Percentiles rank a stretch among this genome's conserved stretches.
These are phyloP conservation scores for Lasiosphaeria ovina DNA, from an alignment of 495 filamentous ascomycete species.

Conservation along the genomic window DNA sequence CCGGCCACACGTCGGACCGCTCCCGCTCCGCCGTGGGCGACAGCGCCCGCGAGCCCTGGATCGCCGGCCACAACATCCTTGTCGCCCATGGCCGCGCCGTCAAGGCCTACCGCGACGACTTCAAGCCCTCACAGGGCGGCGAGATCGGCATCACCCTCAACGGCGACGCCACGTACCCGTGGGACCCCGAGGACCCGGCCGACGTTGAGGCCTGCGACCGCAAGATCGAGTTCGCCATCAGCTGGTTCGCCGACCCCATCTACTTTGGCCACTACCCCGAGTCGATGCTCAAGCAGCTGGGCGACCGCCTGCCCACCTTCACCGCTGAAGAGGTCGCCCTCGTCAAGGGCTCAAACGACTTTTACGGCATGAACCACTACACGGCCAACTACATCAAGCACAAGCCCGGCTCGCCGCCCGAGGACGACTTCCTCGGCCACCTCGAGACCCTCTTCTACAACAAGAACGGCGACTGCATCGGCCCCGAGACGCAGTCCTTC, in stretches of 20 bases:
- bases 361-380: slow-evolving; percentile 86
- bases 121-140: slow-evolving; percentile 57
- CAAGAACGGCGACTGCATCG: slow-evolving; percentile 67
- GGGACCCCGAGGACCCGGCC: slow-evolving; percentile 53
- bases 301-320: slow-evolving; percentile 64
- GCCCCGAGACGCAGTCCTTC: slow-evolving; percentile 70
- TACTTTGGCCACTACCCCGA: slow-evolving; percentile 75
- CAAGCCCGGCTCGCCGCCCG: slow-evolving; percentile 53
- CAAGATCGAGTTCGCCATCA: slow-evolving; percentile 64
- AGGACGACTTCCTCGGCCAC: slow-evolving; percentile 69
- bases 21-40: slow-evolving; percentile 54
- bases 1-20: slow-evolving; percentile 58
- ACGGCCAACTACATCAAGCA: slow-evolving; percentile 79
- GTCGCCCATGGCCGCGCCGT: slow-evolving; percentile 60
- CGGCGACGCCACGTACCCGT: slow-evolving; percentile 59
- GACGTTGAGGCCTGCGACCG: slow-evolving; percentile 61
- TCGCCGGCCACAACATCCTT: slow-evolving; percentile 60
- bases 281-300: slow-evolving; percentile 71
- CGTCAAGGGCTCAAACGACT: slow-evolving; percentile 74
- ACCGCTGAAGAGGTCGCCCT: slow-evolving; percentile 63
- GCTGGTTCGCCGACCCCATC: slow-evolving; percentile 73
- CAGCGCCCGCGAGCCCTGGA: slow-evolving; percentile 57
- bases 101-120: slow-evolving; percentile 66
- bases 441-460: slow-evolving; percentile 64
- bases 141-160: slow-evolving; percentile 64